A percentile compares a stretch with the other conserved stretches of the same genome.
These are phyloP conservation scores for Ceratobasidium sp. DNA, from an alignment of 1,284 basidiomycete species.

Conservation along the genomic window DNA sequence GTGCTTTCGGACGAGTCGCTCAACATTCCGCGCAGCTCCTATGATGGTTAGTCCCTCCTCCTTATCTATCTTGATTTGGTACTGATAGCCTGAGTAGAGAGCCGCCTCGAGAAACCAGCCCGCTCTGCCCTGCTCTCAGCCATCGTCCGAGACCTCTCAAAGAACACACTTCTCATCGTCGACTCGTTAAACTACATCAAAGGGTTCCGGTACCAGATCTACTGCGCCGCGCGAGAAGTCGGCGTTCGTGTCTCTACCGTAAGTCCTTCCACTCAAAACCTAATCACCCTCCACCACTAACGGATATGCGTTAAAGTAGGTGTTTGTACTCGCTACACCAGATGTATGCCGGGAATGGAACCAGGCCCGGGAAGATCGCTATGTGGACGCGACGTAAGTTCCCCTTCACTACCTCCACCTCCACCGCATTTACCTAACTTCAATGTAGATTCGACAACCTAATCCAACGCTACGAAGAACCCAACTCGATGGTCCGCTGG, in stretches of 20 bases:
- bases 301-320: constrained; percentile 58
- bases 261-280: constrained; percentile 53
- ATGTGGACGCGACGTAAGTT: constrained; percentile 79
- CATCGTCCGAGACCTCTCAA: constrained; percentile 77
- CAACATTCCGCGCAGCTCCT: constrained; percentile 71
- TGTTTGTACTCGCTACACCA: constrained; percentile 81
- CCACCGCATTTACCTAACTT: constrained; percentile 4
- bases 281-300: constrained; percentile 10
- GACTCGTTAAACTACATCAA: constrained; percentile 98
- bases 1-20: constrained; percentile 84
- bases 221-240: constrained; percentile 92
- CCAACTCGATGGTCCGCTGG: constrained; percentile 96
- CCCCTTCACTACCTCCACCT: not conserved
- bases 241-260: constrained; percentile 90
- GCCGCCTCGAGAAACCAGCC: constrained; percentile 87
- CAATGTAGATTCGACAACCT: constrained; percentile 85
- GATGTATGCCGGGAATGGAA: constrained; percentile 86
- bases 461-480: constrained; percentile 91
- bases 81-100: constrained; percentile 62
- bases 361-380: constrained; percentile 61
- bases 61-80: not conserved
- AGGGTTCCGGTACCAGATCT: constrained; percentile 96
- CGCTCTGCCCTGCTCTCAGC: constrained; percentile 88
- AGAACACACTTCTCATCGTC: constrained; percentile 84
- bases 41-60: constrained; percentile 71